Percentiles rank a stretch among this genome's conserved stretches.
These are phyloP conservation scores for Malus hybrid DNA, from an alignment of 331 rosid genomes.

Conservation along the genomic window DNA sequence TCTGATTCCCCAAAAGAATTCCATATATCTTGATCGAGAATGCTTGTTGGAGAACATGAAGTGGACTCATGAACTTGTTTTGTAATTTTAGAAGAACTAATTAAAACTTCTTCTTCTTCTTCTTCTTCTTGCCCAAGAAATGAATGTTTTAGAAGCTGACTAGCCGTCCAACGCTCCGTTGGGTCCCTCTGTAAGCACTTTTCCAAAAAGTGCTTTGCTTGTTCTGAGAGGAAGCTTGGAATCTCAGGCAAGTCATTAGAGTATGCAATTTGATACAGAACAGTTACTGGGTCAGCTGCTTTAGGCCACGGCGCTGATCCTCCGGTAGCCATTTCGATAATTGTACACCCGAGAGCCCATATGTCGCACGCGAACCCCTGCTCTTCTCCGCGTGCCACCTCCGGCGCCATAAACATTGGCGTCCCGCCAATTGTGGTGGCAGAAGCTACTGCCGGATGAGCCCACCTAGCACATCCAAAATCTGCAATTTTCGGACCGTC, in stretches of 20 bases:
- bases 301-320: slow-evolving; percentile 58
- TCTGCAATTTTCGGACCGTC: slow-evolving; percentile 71
- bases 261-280: slow-evolving; percentile 54
- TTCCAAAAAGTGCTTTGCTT: slow-evolving; percentile 72
- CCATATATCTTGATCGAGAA: slow-evolving; percentile 79
- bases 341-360: slow-evolving; percentile 91
- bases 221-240: slow-evolving; percentile 66
- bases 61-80: slow-evolving; percentile 34
- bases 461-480: slow-evolving; percentile 70
- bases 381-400: slow-evolving; percentile 65
- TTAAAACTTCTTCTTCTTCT: slow-evolving; percentile 11
- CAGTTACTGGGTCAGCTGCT: slow-evolving; percentile 46
- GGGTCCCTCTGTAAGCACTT: slow-evolving; percentile 68
- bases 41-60: slow-evolving; percentile 72
- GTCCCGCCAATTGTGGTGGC: slow-evolving; percentile 42
- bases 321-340: slow-evolving; percentile 72
- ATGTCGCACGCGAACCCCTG: slow-evolving; percentile 69
- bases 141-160: slow-evolving; percentile 68
- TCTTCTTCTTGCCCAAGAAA: slow-evolving; percentile 35
- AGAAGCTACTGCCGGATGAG: neutral
- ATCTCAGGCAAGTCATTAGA: slow-evolving; percentile 58
- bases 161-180: slow-evolving; percentile 63
- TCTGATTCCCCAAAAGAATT: slow-evolving; percentile 45
- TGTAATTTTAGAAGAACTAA: slow-evolving; percentile 4
- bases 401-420: slow-evolving; percentile 33